These are phyloP conservation scores for Trichocomaceae sp. DNA, from an alignment of 2,329 filamentous ascomycete genomes.

Conservation along the genomic window DNA sequence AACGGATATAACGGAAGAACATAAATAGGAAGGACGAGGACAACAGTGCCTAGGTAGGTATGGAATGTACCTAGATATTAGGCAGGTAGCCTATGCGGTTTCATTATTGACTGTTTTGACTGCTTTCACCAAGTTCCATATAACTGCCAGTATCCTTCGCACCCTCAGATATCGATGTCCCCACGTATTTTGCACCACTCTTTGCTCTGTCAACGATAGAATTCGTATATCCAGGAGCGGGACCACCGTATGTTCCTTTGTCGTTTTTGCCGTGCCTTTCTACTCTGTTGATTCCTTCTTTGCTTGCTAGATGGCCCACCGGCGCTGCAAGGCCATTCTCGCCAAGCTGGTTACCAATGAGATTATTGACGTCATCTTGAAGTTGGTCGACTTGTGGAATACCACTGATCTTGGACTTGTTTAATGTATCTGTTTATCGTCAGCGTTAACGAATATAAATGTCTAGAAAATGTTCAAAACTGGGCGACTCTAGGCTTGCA, in stretches of 20 bases:
- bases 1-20: too few species aligned
- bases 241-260: constrained; percentile 34
- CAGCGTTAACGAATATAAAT: not conserved
- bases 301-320: constrained; percentile 43
- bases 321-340: constrained; percentile 47
- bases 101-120: not conserved
- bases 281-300: constrained; percentile 49
- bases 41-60: too few species aligned
- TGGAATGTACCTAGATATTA: too few species aligned
- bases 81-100: not conserved
- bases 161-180: constrained; percentile 13
- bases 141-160: constrained; percentile 11
- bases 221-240: constrained; percentile 14
- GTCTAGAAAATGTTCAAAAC: not conserved
- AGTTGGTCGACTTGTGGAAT: constrained; percentile 46
- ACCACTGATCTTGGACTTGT: constrained; percentile 48
- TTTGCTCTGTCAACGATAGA: constrained; percentile 12
- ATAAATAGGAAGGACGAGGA: too few species aligned
- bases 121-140: not conserved
- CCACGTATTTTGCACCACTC: constrained; percentile 12
- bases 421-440: constrained; percentile 39
- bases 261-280: constrained; percentile 52
- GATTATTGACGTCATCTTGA: constrained; percentile 46
- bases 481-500: too few species aligned
- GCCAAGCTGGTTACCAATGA: constrained; percentile 46